phyloP scores from a whole-genome alignment of 2,329 filamentous ascomycete genomes.

The Hortaea sp. region DNA sequence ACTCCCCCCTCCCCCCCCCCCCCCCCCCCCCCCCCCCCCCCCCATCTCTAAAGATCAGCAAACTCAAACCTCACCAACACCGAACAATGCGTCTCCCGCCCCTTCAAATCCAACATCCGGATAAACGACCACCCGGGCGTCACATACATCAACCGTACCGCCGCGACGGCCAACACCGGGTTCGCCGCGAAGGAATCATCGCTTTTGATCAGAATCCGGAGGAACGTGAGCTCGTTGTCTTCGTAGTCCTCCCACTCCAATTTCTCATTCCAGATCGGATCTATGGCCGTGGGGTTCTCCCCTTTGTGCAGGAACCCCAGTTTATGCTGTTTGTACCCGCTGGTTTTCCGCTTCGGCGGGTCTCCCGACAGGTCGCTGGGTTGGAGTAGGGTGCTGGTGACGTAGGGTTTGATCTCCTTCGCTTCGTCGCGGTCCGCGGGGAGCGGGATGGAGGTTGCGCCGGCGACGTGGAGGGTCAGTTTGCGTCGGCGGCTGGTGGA shows the following conservation, averaged over 20 bases:
- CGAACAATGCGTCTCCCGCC: conserved; percentile 52
- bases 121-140: conserved; percentile 53
- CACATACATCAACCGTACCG: conserved; percentile 50
- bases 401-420: conserved; percentile 50
- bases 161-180: conserved; percentile 51
- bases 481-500: conserved; percentile 39
- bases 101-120: conserved; percentile 54
- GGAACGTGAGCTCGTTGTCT: conserved; percentile 55
- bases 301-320: conserved; percentile 47
- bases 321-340: conserved; percentile 50
- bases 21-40: too few species aligned
- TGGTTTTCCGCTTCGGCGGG: conserved; percentile 52
- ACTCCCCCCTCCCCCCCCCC: too few species aligned
- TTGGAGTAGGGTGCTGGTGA: conserved; percentile 56
- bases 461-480: conserved; percentile 50
- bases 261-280: conserved; percentile 56
- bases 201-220: conserved; percentile 57
- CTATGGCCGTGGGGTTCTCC: conserved; percentile 49
- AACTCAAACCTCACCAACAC: conserved; percentile 48
- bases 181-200: conserved; percentile 55
- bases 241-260: conserved; percentile 56
- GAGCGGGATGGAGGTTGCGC: conserved; percentile 52
- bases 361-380: conserved; percentile 41
- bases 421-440: conserved; percentile 38
- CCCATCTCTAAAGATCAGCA: background rate